phyloP scores from a whole-genome alignment of 768 basidiomycete genomes.

The Leccinum subgranulosum region DNA sequence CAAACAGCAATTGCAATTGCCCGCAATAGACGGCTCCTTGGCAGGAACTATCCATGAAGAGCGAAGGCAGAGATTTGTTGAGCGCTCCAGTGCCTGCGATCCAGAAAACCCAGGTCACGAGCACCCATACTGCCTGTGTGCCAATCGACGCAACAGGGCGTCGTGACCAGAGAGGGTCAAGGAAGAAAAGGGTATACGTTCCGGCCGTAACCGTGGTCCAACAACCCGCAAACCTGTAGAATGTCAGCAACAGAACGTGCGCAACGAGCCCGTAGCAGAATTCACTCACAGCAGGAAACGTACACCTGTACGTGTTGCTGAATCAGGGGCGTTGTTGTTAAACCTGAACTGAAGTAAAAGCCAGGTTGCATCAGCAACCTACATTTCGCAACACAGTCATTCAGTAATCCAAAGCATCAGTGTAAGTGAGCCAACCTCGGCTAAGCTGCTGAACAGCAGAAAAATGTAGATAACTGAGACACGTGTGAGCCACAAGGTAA shows the following conservation, averaged over 20 bases:
- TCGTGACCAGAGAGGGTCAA: constrained; percentile 57
- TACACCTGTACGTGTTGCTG: constrained; percentile 40
- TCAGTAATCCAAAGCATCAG: not conserved
- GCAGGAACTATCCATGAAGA: constrained; percentile 43
- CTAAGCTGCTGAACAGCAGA: constrained; percentile 46
- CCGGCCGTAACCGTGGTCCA: constrained; percentile 59
- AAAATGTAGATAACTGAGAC: constrained; percentile 48
- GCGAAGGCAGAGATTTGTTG: constrained; percentile 45
- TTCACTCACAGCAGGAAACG: constrained; percentile 47
- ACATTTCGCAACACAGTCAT: constrained; percentile 2
- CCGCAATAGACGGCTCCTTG: constrained; percentile 46
- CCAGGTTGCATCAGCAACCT: constrained; percentile 59
- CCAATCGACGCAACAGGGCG: constrained; percentile 55
- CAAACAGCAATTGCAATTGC: constrained; percentile 54
- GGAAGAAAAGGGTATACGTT: constrained; percentile 52
- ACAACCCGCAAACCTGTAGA: constrained; percentile 50
- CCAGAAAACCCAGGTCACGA: constrained; percentile 61
- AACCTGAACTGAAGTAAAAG: constrained; percentile 54
- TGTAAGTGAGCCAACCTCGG: constrained; percentile 35
- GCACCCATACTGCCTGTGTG: constrained; percentile 56
- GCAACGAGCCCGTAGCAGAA: not conserved
- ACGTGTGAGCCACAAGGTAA: constrained; percentile 20
- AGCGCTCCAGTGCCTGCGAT: constrained; percentile 51
- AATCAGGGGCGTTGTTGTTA: constrained; percentile 51
- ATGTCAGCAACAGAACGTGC: constrained; percentile 5